Base-by-base conservation (phyloP, 2,329 filamentous ascomycete species). In the Emericellopsis cladophorae region DNA sequence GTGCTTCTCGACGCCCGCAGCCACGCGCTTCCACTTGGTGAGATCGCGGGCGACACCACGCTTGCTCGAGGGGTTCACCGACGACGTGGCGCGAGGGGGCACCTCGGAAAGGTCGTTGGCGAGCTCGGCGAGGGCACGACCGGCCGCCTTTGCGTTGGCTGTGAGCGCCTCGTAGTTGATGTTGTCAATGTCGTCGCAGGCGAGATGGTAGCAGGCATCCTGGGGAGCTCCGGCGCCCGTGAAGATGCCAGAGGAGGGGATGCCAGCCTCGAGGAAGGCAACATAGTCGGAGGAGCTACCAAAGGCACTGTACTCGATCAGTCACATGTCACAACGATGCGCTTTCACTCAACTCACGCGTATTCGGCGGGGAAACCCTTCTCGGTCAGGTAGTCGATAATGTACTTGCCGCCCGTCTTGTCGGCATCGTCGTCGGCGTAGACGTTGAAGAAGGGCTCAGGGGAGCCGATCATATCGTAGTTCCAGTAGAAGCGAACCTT, bases 401-500 rank as follows among this genome's bases (percentile, higher is more conserved):
- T 48, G 31, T 52, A 49, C 29, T 54, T 40, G 23, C 59, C 60
- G 23, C 61, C 64, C 32, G 53, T 45, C 35, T 52, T 46, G 46
- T 68, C 60, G 8, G 54, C 64, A 16, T 64, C 58, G 23, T 54
- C 57, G 45, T 60, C 58, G 35, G 60, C 53, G 41, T 67, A 64
- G 7, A 69, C 57, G 40, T 49, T 51, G 49, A 58, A 68, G 33
- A 51, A 46, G 10, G 65, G 60, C n/a, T 53, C 49, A 4, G 56
- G 54, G 14, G 64, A 67, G n/a, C 60, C 66, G 42, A 83, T 79
- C 80, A 84, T 84, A 58, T 84, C 79, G 51, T 79, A 81, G 62
- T 84, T 80, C 54, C 82, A 72, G 62, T 81, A 80, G 26, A 82
- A 74, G 2, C 70, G 66, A 50, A 84, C 76, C 56, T 75, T 77